These are phyloP conservation scores for Poterioochromonas sp. DNA, from an alignment of 352 stramenopile species.

Conservation along the genomic window DNA sequence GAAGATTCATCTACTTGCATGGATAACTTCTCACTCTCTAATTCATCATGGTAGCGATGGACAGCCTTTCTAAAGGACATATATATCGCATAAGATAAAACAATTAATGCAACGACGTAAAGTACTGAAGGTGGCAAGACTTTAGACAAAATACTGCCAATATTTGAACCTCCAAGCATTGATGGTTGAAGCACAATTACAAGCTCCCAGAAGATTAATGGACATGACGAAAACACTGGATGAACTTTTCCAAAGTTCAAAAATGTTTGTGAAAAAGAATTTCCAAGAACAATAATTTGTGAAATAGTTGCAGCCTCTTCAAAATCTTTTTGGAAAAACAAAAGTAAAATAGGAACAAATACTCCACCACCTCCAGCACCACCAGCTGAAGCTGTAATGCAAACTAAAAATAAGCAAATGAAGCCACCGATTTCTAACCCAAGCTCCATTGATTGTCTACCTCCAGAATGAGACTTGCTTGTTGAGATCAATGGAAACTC, in stretches of 20 bases:
- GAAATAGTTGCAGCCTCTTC: background rate
- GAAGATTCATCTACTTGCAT: too few relatives aligned
- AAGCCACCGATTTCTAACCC: background rate
- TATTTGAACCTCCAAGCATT: constrained; percentile 1
- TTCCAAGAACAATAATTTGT: constrained; percentile 9
- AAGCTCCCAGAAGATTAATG: constrained; percentile 8
- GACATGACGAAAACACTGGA: background rate
- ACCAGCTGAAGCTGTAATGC: background rate
- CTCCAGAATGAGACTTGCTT: too few relatives aligned
- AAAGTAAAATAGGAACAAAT: background rate
- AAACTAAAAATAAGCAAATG: background rate
- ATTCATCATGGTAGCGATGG: too few relatives aligned
- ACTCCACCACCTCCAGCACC: constrained; percentile 14
- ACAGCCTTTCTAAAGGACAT: background rate
- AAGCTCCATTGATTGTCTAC: too few relatives aligned
- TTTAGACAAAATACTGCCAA: background rate
- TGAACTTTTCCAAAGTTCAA: background rate
- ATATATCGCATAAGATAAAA: background rate
- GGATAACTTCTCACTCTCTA: too few relatives aligned
- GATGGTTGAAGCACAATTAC: background rate
- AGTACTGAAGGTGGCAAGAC: background rate
- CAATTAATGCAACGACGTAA: background rate
- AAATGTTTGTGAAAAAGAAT: background rate
- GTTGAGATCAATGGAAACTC: too few relatives aligned
- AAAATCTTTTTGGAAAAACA: background rate